These are phyloP conservation scores for Claviceps paspali DNA, from an alignment of 2,329 filamentous ascomycete genomes.

Conservation along the genomic window DNA sequence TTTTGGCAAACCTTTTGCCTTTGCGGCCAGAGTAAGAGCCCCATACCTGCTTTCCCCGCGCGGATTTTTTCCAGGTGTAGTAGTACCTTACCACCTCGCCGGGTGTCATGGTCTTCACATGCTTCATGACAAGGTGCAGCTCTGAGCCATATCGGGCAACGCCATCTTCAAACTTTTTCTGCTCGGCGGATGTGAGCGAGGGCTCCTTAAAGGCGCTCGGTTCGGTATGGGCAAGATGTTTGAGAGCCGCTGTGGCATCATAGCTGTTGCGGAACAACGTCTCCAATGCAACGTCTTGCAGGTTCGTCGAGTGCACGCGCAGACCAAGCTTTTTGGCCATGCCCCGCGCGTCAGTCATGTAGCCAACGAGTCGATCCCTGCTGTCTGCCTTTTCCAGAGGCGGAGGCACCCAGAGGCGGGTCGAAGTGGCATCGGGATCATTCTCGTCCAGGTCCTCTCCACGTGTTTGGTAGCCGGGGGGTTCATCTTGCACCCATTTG, in stretches of 20 bases:
- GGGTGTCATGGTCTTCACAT: slow-evolving; percentile 70
- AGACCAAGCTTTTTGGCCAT: slow-evolving; percentile 55
- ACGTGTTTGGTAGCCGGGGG: slow-evolving; percentile 67
- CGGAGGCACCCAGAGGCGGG: slow-evolving; percentile 65
- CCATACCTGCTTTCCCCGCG: slow-evolving; percentile 76
- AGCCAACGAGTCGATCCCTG: slow-evolving; percentile 53
- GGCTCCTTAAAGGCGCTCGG: slow-evolving; percentile 71
- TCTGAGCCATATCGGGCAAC: slow-evolving; percentile 86
- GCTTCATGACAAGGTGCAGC: slow-evolving; percentile 64
- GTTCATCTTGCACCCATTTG: slow-evolving; percentile 88
- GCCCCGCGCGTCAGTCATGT: slow-evolving; percentile 54
- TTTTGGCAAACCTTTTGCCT: slow-evolving; percentile 74
- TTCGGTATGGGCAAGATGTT: slow-evolving; percentile 51
- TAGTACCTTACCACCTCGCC: slow-evolving; percentile 81
- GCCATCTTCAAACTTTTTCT: slow-evolving; percentile 84
- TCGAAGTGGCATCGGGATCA: slow-evolving; percentile 60
- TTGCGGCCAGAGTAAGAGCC: slow-evolving; percentile 76
- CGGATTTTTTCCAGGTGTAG: slow-evolving; percentile 95
- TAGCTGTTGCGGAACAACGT: slow-evolving; percentile 59
- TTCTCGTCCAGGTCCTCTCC: slow-evolving; percentile 62
- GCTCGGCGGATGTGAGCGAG: slow-evolving; percentile 58
- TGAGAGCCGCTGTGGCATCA: slow-evolving; percentile 54
- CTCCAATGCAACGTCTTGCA: slow-evolving; percentile 69
- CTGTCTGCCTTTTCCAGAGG: slow-evolving; percentile 31
- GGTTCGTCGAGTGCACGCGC: slow-evolving; percentile 64